A percentile compares a stretch with the other conserved stretches of the same genome.
Conservation (phyloP, 1,139 yeast genomes). For the Blastobotrys aristatus region DNA sequence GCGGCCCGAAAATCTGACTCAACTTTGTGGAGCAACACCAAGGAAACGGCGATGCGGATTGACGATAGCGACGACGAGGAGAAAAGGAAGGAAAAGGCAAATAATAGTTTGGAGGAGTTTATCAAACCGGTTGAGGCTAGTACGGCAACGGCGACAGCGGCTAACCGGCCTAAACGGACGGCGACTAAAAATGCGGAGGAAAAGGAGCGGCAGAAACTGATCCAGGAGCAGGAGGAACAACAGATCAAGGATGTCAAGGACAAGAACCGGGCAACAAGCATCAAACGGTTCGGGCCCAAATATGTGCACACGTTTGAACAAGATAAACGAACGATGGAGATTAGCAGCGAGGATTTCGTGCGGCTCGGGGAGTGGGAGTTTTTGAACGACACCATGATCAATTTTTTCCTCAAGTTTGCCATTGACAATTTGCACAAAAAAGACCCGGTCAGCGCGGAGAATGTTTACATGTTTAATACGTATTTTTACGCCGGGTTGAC, state of each 20-base stretch:
- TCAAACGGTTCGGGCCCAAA: conserved; percentile 14
- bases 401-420: conserved; percentile 34
- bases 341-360: conserved; percentile 31
- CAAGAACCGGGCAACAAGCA: conserved; percentile 3
- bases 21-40: background rate
- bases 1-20: background rate
- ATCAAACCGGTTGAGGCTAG: background rate
- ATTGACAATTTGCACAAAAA: background rate
- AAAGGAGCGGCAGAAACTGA: background rate
- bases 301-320: conserved; percentile 24
- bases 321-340: conserved; percentile 29
- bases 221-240: conserved; percentile 2
- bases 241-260: background rate
- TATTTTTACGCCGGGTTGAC: conserved; percentile 71
- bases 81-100: background rate
- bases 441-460: conserved; percentile 20
- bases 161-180: conserved; percentile 3
- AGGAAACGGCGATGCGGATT: background rate
- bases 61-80: conserved; percentile 1
- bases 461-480: conserved; percentile 70
- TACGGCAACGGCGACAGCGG: background rate
- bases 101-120: background rate
- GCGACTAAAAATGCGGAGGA: background rate
- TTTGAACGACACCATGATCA: conserved; percentile 41
- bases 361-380: conserved; percentile 37